Conservation (phyloP, 164 flowering plant species). For the Magnolia changhungtana region DNA sequence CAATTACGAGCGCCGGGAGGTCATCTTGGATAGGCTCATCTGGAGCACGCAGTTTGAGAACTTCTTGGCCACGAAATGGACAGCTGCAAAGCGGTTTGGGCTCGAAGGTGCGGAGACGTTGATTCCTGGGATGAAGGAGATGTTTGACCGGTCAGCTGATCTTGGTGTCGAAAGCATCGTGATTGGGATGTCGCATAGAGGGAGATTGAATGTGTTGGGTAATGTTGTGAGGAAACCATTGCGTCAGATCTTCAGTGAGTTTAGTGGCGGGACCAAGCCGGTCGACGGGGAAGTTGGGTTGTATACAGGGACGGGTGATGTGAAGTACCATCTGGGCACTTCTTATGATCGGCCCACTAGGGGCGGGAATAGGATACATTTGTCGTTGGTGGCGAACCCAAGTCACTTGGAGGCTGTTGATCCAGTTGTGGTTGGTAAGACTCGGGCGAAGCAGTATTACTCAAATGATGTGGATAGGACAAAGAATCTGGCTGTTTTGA, state of each 20-base stretch:
- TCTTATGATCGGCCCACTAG: slow-evolving; percentile 98
- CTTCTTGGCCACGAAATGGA: slow-evolving; percentile 96
- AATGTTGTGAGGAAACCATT: slow-evolving; percentile 94
- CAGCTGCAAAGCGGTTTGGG: slow-evolving; percentile 94
- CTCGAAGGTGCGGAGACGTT: slow-evolving; percentile 97
- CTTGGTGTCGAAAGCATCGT: slow-evolving; percentile 97
- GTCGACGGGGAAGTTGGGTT: slow-evolving; percentile 66
- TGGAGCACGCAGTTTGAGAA: slow-evolving; percentile 98
- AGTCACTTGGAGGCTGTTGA: slow-evolving; percentile 99
- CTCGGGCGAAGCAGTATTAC: slow-evolving; percentile 91
- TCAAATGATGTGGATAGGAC: slow-evolving; percentile 81
- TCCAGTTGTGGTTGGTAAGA: slow-evolving; percentile 92
- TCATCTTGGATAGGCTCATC: slow-evolving; percentile 87
- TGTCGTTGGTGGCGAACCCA: slow-evolving; percentile 96
- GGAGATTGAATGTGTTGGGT: slow-evolving; percentile 90
- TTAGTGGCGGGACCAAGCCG: slow-evolving; percentile 86
- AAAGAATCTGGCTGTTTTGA: slow-evolving; percentile 78
- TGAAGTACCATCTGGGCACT: slow-evolving; percentile 97
- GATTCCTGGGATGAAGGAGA: slow-evolving; percentile 99
- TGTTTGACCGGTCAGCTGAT: slow-evolving; percentile 94
- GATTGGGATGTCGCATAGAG: slow-evolving; percentile 98
- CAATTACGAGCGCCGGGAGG: slow-evolving; percentile 67
- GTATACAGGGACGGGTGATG: slow-evolving; percentile 98
- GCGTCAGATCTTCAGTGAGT: slow-evolving; percentile 90
- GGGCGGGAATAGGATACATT: slow-evolving; percentile 88